Base-by-base conservation (phyloP, 1,284 basidiomycete species). In the Leccinum pallidistipes region DNA sequence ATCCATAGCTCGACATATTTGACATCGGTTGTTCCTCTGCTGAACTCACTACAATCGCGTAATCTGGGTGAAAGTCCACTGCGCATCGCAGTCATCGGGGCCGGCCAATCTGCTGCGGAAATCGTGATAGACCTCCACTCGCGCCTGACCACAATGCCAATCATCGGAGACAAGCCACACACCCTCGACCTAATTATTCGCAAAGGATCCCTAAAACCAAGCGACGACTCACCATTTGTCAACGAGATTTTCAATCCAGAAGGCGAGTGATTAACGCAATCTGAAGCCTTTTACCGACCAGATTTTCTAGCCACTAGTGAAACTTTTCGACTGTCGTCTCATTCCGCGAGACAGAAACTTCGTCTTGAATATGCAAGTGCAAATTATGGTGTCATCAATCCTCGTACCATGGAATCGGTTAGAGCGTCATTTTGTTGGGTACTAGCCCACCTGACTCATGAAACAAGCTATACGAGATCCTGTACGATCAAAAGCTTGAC, bases 171-270 rank as follows among this genome's bases (percentile, higher is more conserved):
- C 14, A 61, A 59, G 9, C 63, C 66, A 27, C 83, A 83, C 68
- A 71, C 76, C 58, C 66, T 86, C 52, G 81, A 86, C 57, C 78
- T 86, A 71, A 78, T 86, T 63, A 80, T 86, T 63, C 80, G 83
- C 14, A 80, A 80, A 66, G 83, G 83, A 11, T 79, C 81, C 0
- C 68, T 86, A 47, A 82, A 81, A 59, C 83, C 83, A 12, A 83
- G 83, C 54, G 85, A 86, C 61, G 83, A 85, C 64, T 80, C 80
- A 2, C 82, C 83, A 0, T 86, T 86, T 65, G 78, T 82, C 14
- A 86, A 86, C 64, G 83, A 85, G 66, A 81, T 86, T 8, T 86
- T 86, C 63, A 82, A 85, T 68, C 84, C 85, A 32, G 75, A 73
- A 24, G 71, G 82, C 81, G 69, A 66, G 78, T 47, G 5, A 56